Evolutionary conservation across 2,329 filamentous ascomycete species (phyloP).

Genomic region (Sclerotinia borealis): DNA sequence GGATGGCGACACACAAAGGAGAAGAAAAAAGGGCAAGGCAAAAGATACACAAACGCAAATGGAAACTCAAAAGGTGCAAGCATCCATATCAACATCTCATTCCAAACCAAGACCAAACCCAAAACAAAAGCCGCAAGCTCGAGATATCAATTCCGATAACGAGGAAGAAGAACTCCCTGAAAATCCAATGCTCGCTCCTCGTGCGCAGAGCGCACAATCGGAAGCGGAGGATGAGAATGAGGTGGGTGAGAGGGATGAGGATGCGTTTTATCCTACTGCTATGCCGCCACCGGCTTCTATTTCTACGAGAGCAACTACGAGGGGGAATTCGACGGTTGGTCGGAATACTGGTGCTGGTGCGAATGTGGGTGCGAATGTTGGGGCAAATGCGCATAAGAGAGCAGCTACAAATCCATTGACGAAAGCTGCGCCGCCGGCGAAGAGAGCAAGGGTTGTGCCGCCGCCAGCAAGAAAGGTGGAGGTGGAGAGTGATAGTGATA

Average conservation of each 20-base stretch:
- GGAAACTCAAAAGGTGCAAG: background rate
- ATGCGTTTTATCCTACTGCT: background rate
- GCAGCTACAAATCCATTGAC: constrained; percentile 20
- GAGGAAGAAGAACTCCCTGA: background rate
- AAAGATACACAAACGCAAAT: constrained; percentile 11
- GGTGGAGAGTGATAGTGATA: constrained; percentile 26
- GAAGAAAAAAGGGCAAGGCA: constrained; percentile 30
- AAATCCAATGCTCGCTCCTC: background rate
- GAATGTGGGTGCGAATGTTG: too few relatives aligned
- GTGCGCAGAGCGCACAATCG: background rate
- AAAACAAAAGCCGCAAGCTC: background rate
- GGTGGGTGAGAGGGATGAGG: background rate
- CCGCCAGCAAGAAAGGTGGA: constrained; percentile 12
- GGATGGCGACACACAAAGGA: constrained; percentile 30
- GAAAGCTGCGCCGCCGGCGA: constrained; percentile 23
- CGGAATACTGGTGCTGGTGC: background rate
- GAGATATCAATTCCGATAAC: constrained; percentile 6
- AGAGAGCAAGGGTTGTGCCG: constrained; percentile 25
- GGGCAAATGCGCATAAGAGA: constrained; percentile 18
- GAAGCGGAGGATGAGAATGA: background rate
- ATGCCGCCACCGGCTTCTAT: background rate
- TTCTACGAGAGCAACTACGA: background rate
- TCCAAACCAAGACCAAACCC: background rate
- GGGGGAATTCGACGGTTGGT: background rate
- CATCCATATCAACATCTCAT: background rate